Conservation (phyloP, 805 yeast species). For the Brettanomyces naardenensis region DNA sequence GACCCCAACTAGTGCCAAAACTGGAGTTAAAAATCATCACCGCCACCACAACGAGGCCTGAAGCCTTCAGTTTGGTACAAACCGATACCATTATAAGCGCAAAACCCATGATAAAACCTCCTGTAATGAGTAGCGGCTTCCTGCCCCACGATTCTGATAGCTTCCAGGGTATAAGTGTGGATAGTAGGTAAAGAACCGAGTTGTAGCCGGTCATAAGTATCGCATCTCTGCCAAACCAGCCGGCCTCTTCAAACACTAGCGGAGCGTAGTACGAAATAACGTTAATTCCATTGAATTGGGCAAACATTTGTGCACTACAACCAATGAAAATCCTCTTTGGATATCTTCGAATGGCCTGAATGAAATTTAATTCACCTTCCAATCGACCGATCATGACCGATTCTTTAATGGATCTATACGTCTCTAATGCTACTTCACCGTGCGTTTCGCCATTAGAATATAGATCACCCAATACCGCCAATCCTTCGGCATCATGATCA, state of each 20-base stretch:
- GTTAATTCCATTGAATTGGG: conserved; percentile 89
- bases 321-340: conserved; percentile 76
- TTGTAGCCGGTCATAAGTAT: conserved; percentile 86
- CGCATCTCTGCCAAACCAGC: conserved; percentile 86
- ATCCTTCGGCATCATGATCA: conserved; percentile 76
- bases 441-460: conserved; percentile 73
- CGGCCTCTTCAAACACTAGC: conserved; percentile 88
- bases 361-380: conserved; percentile 73
- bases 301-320: conserved; percentile 85
- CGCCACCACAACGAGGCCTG: conserved; percentile 50
- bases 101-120: conserved; percentile 73
- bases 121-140: conserved; percentile 71
- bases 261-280: conserved; percentile 93
- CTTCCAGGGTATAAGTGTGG: conserved; percentile 88
- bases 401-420: conserved; percentile 77
- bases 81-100: conserved; percentile 60
- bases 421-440: conserved; percentile 58
- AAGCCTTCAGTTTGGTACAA: conserved; percentile 48
- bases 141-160: conserved; percentile 90
- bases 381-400: conserved; percentile 64
- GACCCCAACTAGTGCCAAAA: conserved; percentile 92
- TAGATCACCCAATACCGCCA: conserved; percentile 76
- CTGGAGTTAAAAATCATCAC: conserved; percentile 77
- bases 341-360: conserved; percentile 70
- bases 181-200: conserved; percentile 41